Evolutionary conservation across 148 eudicot species (phyloP).

Genomic region (Diospyros lotus): DNA sequence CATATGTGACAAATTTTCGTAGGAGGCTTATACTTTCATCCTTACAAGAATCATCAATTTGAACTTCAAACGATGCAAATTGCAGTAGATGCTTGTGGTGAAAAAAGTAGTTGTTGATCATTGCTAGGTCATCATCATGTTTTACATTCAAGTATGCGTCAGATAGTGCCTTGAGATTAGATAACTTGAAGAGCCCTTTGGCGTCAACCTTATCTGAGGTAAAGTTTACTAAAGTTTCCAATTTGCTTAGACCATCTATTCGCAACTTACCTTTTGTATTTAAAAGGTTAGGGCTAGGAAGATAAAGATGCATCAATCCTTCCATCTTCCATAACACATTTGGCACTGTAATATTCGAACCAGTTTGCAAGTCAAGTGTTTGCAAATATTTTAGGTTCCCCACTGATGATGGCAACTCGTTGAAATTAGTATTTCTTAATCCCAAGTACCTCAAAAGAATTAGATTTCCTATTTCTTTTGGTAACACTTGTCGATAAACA

Average conservation of each 20-base stretch:
- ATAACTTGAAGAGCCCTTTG: not conserved
- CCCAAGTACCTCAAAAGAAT: no score
- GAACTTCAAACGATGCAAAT: not conserved
- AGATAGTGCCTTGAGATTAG: constrained; percentile 6
- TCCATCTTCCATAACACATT: no score
- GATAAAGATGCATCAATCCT: constrained; percentile 7
- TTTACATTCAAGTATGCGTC: not conserved
- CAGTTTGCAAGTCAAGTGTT: no score
- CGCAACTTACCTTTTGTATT: not conserved
- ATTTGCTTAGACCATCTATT: constrained; percentile 12
- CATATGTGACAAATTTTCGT: constrained; percentile 5
- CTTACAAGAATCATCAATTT: not conserved
- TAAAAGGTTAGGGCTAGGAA: not conserved
- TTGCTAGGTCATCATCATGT: not conserved
- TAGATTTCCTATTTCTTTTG: no score
- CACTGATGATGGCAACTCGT: no score
- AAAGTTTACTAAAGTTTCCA: constrained; percentile 12
- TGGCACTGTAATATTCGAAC: no score
- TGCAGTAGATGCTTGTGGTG: not conserved
- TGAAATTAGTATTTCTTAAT: no score
- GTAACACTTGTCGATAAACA: no score
- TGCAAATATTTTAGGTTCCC: no score
- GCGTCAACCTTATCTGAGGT: not conserved
- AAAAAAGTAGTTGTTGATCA: not conserved
- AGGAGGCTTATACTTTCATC: not conserved